Evolutionary conservation across 257 asterid species (phyloP).

Genomic region (Nicotiana sylvestris): DNA sequence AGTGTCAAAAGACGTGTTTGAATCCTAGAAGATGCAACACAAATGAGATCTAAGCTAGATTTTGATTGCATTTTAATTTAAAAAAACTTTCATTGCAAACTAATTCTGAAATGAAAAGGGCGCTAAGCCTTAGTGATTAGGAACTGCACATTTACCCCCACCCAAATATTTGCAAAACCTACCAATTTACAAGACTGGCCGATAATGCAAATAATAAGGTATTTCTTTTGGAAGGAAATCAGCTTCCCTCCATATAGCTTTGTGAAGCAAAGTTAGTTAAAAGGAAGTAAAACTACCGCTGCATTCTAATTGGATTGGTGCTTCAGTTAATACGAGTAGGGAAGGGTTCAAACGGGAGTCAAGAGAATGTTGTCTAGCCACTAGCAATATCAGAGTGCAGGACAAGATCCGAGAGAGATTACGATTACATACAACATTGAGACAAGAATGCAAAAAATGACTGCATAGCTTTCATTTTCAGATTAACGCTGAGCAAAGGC

Average conservation of each 20-base stretch:
- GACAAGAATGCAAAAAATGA: background rate
- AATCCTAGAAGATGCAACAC: background rate
- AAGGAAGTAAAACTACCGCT: background rate
- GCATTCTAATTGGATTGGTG: background rate
- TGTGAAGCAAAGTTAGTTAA: background rate
- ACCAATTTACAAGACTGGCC: background rate
- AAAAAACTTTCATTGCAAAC: too few species aligned
- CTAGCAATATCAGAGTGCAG: too few species aligned
- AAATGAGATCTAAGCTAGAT: too few species aligned
- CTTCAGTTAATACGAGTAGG: too few species aligned
- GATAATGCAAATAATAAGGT: too few species aligned
- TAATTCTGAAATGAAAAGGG: too few species aligned
- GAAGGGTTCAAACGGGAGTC: too few species aligned
- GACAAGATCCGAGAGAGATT: too few species aligned
- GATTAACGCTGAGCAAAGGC: background rate
- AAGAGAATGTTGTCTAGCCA: too few species aligned
- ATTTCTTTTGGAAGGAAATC: background rate
- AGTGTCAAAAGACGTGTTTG: background rate
- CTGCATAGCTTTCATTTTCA: background rate
- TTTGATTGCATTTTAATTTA: too few species aligned
- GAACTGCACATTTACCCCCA: background rate
- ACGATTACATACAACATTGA: background rate
- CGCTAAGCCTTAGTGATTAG: too few species aligned
- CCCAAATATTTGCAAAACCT: background rate
- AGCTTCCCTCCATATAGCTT: background rate